Evolutionary conservation across 148 eudicot genomes (phyloP).

Genomic region (Diospyros lotus): DNA sequence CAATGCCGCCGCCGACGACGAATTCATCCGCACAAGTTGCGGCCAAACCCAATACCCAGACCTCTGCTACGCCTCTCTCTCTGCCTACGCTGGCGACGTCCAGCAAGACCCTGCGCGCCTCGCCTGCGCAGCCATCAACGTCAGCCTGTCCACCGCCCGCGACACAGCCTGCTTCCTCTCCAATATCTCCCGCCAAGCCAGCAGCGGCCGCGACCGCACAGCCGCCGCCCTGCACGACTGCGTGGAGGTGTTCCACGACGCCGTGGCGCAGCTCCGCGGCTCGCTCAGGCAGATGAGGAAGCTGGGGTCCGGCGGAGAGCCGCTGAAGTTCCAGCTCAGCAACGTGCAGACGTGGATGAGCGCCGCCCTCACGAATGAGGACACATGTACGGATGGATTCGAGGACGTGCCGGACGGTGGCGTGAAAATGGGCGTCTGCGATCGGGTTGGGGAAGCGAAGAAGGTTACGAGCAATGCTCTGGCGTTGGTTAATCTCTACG

Average conservation of each 20-base stretch:
- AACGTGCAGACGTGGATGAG: conserved; percentile 97
- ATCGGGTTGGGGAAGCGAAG: conserved; percentile 34
- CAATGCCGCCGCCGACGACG: conserved; percentile 12
- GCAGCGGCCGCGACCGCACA: conserved; percentile 30
- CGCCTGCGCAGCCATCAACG: conserved; percentile 51
- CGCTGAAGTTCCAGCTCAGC: conserved; percentile 56
- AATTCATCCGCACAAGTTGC: conserved; percentile 58
- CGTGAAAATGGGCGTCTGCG: conserved; percentile 39
- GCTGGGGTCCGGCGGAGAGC: conserved; percentile 32
- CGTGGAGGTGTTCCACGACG: conserved; percentile 45
- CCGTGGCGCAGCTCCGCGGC: conserved; percentile 45
- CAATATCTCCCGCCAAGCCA: conserved; percentile 32
- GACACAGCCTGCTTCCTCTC: conserved; percentile 26
- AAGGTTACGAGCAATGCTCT: conserved; percentile 80
- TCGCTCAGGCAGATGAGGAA: conserved; percentile 60
- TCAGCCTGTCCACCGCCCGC: conserved; percentile 46
- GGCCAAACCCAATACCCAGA: conserved; percentile 55
- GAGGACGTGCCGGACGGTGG: conserved; percentile 37
- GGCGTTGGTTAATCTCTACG: conserved; percentile 63
- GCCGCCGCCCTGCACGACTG: conserved; percentile 62
- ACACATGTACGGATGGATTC: conserved; percentile 76
- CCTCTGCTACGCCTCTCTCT: conserved; percentile 57
- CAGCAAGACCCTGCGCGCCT: conserved; percentile 48
- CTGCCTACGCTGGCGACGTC: conserved; percentile 40
- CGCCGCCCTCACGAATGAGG: conserved; percentile 75